Percentiles rank a stretch among this genome's conserved stretches.
These are phyloP conservation scores for Metschnikowia picachoensis DNA, from an alignment of 805 yeast species.

Conservation along the genomic window DNA sequence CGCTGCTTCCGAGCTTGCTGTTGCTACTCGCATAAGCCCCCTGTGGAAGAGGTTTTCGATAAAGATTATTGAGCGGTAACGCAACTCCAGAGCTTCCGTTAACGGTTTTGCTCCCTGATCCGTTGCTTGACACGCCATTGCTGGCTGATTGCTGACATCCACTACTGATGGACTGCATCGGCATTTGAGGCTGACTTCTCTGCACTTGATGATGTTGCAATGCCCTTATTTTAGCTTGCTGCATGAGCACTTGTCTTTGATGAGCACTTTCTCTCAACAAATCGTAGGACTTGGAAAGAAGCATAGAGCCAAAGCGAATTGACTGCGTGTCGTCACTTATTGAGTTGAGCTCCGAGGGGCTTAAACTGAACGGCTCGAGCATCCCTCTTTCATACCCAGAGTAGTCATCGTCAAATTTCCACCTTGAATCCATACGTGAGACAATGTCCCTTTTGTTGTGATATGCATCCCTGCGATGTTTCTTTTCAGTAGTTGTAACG, in stretches of 20 bases:
- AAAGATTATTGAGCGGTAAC: constrained; percentile 9
- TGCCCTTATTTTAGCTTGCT: constrained; percentile 46
- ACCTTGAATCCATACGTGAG: constrained; percentile 54
- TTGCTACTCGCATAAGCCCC: not conserved
- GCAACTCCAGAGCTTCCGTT: constrained; percentile 5
- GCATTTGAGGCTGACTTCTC: constrained; percentile 5
- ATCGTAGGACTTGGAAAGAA: constrained; percentile 82
- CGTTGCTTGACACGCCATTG: constrained; percentile 1
- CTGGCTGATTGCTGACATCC: constrained; percentile 3
- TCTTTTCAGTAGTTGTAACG: too few species aligned
- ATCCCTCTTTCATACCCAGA: constrained; percentile 35
- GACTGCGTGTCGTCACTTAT: constrained; percentile 84
- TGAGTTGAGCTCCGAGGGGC: constrained; percentile 79
- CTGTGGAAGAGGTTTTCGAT: constrained; percentile 4
- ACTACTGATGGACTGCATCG: not conserved
- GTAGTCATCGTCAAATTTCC: constrained; percentile 64
- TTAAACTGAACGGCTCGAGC: constrained; percentile 55
- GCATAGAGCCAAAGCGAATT: constrained; percentile 88
- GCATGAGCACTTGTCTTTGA: constrained; percentile 50
- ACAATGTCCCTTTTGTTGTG: constrained; percentile 43
- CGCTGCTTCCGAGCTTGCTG: constrained; percentile 4
- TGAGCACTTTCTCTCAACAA: constrained; percentile 69
- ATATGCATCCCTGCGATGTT: constrained; percentile 37
- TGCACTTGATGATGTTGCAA: constrained; percentile 36
- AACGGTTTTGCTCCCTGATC: constrained; percentile 1